Base-by-base conservation (phyloP, 495 filamentous ascomycete genomes). In the Penicillium antarcticum region DNA sequence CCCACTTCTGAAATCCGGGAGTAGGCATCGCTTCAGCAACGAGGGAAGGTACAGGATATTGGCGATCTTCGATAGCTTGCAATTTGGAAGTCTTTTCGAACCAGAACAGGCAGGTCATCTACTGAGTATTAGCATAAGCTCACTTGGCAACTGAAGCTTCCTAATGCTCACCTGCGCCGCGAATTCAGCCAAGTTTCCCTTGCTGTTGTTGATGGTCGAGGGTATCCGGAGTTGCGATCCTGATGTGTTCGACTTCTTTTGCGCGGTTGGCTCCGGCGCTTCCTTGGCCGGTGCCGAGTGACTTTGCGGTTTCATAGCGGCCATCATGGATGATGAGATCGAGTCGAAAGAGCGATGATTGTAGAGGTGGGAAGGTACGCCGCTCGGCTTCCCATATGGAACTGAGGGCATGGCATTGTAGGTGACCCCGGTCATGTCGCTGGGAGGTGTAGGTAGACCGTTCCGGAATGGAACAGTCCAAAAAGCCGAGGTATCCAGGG, bases 81-180 rank as follows among this genome's bases (percentile, higher is more conserved):
- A 97, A 73, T 36, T 87, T 86, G 14, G 85, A 74, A 6, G 87
- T 85, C n/a, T 85, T 87, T 66, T 97, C 95, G 62, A 97, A 99
- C 95, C 95, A 99, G 73, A 99, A 97, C 24, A 99, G 77, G 59
- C 92, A 96, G 1, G 94, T 95, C 70, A 97, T 87, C 87, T 97
- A 56, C 7, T 32, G 31, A 43, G 1, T 7, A 9, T 53, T 40
- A 57, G 50, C n/a, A 32, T 26, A 14, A 10, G n/a, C 5, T 31
- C 35, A 24, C 5, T n/a, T 43, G n/a, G 16, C 40, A 8, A 16
- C 14, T 10, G 36, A 14, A 50, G 12, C 12, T 35, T 40, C 31
- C 31, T n/a, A 9, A 34, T 49, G 16, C 79, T 56, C 70, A 91
- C 87, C 78, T 88, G 82, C 29, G 89, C 87, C 36, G 89, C 87